Evolutionary conservation across 2,329 filamentous ascomycete species (phyloP).

Genomic region (Sarocladiaceae sp.): DNA sequence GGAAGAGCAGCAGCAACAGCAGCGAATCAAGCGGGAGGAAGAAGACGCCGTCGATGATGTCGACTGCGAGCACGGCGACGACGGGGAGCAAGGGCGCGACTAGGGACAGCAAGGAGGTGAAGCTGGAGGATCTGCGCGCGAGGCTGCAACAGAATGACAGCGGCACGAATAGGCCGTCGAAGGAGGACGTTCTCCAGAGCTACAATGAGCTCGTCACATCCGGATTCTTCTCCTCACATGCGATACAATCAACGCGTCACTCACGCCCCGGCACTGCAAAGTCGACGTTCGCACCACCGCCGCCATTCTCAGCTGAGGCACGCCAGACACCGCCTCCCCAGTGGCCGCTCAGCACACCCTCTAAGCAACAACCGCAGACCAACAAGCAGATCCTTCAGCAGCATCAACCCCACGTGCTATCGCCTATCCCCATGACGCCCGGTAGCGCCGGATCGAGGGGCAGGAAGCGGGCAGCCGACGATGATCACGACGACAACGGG

Average conservation of each 20-base stretch:
- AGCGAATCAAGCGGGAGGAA: conserved; percentile 16
- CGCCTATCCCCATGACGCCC: conserved; percentile 22
- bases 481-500: conserved; percentile 26
- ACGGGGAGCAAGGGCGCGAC: background rate
- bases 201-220: conserved; percentile 51
- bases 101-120: conserved; percentile 12
- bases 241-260: conserved; percentile 50
- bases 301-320: conserved; percentile 13
- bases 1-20: conserved; percentile 17
- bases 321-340: conserved; percentile 17
- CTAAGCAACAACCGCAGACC: conserved; percentile 10
- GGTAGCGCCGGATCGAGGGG: conserved; percentile 33
- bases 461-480: conserved; percentile 42
- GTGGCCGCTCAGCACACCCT: conserved; percentile 21
- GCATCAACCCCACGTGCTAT: conserved; percentile 11
- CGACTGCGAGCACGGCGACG: conserved; percentile 3
- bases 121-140: conserved; percentile 9
- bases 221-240: conserved; percentile 53
- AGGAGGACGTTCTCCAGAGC: conserved; percentile 48
- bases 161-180: conserved; percentile 22
- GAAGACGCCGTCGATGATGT: conserved; percentile 6
- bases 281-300: conserved; percentile 13
- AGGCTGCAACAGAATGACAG: conserved; percentile 10
- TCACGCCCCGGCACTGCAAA: conserved; percentile 21
- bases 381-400: background rate